phyloP scores from a whole-genome alignment of 257 asterid species.

The Ligustrum vulgare region DNA sequence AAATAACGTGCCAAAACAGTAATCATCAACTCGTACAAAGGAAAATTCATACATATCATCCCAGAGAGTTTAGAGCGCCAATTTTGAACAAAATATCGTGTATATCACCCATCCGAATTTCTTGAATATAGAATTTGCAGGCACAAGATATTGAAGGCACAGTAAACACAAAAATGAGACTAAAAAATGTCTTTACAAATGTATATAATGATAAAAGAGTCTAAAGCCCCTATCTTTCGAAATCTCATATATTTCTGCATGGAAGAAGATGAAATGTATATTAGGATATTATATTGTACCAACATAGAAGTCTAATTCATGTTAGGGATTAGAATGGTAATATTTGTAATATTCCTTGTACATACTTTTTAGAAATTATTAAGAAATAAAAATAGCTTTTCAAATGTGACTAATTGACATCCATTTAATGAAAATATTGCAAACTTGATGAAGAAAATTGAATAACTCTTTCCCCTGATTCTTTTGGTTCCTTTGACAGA shows the following conservation, averaged over 20 bases:
- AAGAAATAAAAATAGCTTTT: too few relatives aligned
- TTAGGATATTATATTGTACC: too few relatives aligned
- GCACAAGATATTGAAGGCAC: background rate
- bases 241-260: background rate
- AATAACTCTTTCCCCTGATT: background rate
- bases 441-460: background rate
- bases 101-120: background rate
- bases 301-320: too few relatives aligned
- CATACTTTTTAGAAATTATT: too few relatives aligned
- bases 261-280: too few relatives aligned
- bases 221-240: background rate
- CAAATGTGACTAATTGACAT: background rate
- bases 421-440: background rate
- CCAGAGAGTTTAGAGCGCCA: background rate
- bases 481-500: background rate
- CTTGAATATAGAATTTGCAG: background rate
- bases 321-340: too few relatives aligned
- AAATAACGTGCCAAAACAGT: background rate
- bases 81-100: background rate
- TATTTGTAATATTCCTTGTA: too few relatives aligned
- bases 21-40: conserved; percentile 3
- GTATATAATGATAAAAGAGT: background rate
- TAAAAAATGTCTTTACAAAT: background rate
- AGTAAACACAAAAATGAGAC: background rate
- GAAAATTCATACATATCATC: conserved; percentile 3